A percentile compares a stretch with the other conserved stretches of the same genome.
phyloP scores from a whole-genome alignment of 495 filamentous ascomycete species.

The Echria macrotheca region DNA sequence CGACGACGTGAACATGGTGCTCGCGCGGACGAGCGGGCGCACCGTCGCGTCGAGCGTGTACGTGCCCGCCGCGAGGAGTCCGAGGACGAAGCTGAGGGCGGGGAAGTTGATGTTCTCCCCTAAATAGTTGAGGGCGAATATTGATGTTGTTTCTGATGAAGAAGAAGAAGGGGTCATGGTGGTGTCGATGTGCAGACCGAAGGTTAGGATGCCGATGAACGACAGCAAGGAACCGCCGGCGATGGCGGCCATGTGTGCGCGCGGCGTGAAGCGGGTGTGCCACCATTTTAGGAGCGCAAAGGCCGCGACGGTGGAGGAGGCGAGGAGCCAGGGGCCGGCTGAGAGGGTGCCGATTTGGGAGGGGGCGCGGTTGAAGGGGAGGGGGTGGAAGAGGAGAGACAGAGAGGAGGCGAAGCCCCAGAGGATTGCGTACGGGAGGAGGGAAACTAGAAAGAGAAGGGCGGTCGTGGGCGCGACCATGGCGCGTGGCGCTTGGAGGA shows the following conservation, averaged over 20 bases:
- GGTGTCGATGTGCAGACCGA: slow-evolving; percentile 35
- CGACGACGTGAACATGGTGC: slow-evolving; percentile 37
- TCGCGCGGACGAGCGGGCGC: slow-evolving; percentile 32
- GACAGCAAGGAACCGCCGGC: slow-evolving; percentile 30
- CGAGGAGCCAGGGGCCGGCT: slow-evolving; percentile 36
- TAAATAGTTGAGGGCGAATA: slow-evolving; percentile 23
- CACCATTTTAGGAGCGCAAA: slow-evolving; percentile 20
- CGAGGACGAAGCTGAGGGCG: slow-evolving; percentile 34
- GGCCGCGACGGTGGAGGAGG: slow-evolving; percentile 21
- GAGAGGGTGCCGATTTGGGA: slow-evolving; percentile 38
- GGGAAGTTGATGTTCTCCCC: slow-evolving; percentile 31
- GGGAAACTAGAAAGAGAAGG: slow-evolving; percentile 38
- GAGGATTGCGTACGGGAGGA: slow-evolving; percentile 36
- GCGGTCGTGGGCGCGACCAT: slow-evolving; percentile 40
- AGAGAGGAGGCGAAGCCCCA: slow-evolving; percentile 40
- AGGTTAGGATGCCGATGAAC: slow-evolving; percentile 35
- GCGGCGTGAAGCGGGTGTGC: slow-evolving; percentile 23
- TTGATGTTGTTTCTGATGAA: slow-evolving; percentile 14
- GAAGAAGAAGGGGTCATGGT: slow-evolving; percentile 27
- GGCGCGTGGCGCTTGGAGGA: slow-evolving; percentile 39
- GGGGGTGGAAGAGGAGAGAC: slow-evolving; percentile 41
- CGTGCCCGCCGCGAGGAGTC: slow-evolving; percentile 34
- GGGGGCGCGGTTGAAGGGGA: slow-evolving; percentile 38
- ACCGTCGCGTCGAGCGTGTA: slow-evolving; percentile 30
- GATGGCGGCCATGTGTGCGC: slow-evolving; percentile 25